Evolutionary conservation across 441 rosid genomes (phyloP).

Genomic region (Jatropha podagrica): DNA sequence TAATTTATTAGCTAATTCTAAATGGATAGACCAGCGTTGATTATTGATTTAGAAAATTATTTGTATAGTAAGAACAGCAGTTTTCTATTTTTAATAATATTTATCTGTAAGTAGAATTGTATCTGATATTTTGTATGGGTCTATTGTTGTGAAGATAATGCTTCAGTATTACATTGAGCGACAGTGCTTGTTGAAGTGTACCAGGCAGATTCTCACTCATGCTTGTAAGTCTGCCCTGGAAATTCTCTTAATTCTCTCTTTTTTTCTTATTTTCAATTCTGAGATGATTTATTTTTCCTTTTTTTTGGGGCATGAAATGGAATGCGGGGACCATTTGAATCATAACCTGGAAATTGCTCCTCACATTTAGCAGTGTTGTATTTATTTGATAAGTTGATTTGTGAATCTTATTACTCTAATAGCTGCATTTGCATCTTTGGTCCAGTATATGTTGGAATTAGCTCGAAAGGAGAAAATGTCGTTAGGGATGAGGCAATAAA

Average conservation of each 20-base stretch:
- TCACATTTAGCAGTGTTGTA: neutral
- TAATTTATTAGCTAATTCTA: neutral
- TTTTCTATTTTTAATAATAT: neutral
- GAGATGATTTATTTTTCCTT: neutral
- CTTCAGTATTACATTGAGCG: slow-evolving; percentile 90
- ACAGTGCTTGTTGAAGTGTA: slow-evolving; percentile 95
- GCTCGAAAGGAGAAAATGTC: slow-evolving; percentile 44
- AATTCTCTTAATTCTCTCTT: slow-evolving; percentile 14
- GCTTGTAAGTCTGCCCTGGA: slow-evolving; percentile 58
- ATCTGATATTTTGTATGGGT: slow-evolving; percentile 21
- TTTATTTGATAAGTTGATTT: slow-evolving; percentile 12
- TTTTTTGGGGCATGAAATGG: slow-evolving; percentile 11
- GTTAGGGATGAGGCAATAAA: slow-evolving; percentile 51
- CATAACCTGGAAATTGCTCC: slow-evolving; percentile 4
- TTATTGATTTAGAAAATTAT: neutral
- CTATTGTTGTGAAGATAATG: slow-evolving; percentile 53
- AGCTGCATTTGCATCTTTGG: slow-evolving; percentile 14
- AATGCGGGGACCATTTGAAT: neutral
- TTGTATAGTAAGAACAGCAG: neutral
- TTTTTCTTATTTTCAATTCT: neutral
- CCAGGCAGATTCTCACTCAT: slow-evolving; percentile 72
- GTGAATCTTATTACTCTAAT: slow-evolving; percentile 4
- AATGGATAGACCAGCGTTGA: neutral
- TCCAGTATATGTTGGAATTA: slow-evolving; percentile 62
- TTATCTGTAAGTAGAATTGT: neutral